phyloP scores from a whole-genome alignment of 2,329 filamentous ascomycete genomes.

The Myotisia sp. region DNA sequence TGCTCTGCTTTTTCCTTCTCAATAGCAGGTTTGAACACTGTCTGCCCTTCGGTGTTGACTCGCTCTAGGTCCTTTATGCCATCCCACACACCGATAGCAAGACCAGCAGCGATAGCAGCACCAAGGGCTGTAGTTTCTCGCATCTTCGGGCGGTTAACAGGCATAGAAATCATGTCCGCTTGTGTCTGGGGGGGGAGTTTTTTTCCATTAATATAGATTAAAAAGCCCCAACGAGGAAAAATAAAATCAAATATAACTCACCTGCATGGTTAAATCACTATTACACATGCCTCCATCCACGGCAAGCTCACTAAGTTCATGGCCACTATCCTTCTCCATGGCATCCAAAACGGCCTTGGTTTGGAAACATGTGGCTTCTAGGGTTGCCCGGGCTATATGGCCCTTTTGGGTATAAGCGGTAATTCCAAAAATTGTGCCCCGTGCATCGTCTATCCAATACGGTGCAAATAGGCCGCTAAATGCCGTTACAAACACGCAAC shows the following conservation, averaged over 20 bases:
- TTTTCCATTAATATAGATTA: conserved; percentile 1
- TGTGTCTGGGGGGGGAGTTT: conserved; percentile 44
- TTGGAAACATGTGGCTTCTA: conserved; percentile 86
- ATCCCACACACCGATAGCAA: conserved; percentile 67
- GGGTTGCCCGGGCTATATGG: conserved; percentile 75
- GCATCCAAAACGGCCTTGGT: conserved; percentile 83
- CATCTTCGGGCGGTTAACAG: conserved; percentile 73
- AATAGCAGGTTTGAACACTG: conserved; percentile 55
- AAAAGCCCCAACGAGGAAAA: conserved; percentile 4
- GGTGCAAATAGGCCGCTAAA: conserved; percentile 85
- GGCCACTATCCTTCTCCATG: conserved; percentile 75
- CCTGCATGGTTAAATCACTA: conserved; percentile 77
- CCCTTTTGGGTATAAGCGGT: conserved; percentile 74
- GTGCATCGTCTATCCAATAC: conserved; percentile 89
- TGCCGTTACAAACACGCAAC: conserved; percentile 74
- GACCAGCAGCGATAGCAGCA: conserved; percentile 74
- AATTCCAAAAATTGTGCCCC: conserved; percentile 73
- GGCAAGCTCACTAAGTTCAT: conserved; percentile 58
- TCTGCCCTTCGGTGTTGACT: conserved; percentile 57
- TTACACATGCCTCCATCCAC: conserved; percentile 87
- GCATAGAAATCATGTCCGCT: conserved; percentile 72
- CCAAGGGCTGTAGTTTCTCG: conserved; percentile 81
- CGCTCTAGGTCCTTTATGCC: conserved; percentile 57
- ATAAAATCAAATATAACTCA: conserved; percentile 23
- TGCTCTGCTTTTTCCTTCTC: conserved; percentile 42